Evolutionary conservation across 1,284 basidiomycete species (phyloP).

Genomic region (Cutaneotrichosporon arboriforme): DNA sequence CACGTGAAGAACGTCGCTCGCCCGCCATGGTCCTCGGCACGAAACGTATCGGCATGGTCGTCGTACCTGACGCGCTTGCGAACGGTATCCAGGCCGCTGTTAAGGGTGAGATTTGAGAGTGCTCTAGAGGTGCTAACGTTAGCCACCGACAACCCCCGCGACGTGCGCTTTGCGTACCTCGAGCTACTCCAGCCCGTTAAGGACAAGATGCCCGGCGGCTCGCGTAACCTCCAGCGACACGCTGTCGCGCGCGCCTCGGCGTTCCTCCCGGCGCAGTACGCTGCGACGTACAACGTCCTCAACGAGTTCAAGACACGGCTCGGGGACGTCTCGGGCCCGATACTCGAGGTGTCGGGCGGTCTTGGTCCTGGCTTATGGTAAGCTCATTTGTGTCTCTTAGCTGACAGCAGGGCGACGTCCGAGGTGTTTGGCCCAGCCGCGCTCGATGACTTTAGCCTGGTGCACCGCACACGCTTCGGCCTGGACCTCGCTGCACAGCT

Average conservation of each 20-base stretch:
- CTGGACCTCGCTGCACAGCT: constrained; percentile 31
- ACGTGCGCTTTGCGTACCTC: constrained; percentile 25
- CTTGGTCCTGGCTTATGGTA: constrained; percentile 50
- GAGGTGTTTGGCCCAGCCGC: constrained; percentile 36
- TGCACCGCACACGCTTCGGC: constrained; percentile 37
- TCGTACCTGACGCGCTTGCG: constrained; percentile 62
- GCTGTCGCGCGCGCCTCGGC: constrained; percentile 49
- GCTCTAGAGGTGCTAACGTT: not conserved
- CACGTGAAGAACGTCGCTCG: constrained; percentile 56
- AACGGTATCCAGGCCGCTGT: constrained; percentile 40
- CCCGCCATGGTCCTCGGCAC: constrained; percentile 75
- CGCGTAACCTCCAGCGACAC: constrained; percentile 16
- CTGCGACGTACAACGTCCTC: constrained; percentile 47
- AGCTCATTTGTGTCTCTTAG: constrained; percentile 4
- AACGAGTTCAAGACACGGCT: constrained; percentile 43
- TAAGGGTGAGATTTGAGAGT: constrained; percentile 29
- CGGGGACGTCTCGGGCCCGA: constrained; percentile 23
- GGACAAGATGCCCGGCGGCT: constrained; percentile 8
- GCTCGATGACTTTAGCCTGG: constrained; percentile 20
- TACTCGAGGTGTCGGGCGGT: constrained; percentile 48
- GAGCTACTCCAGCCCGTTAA: constrained; percentile 18
- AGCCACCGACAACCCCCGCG: constrained; percentile 19
- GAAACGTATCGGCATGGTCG: constrained; percentile 61
- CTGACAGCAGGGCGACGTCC: constrained; percentile 18
- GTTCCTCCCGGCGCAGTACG: constrained; percentile 50